Conservation (phyloP, 1,284 basidiomycete species). For the Blastosporella zonata region DNA sequence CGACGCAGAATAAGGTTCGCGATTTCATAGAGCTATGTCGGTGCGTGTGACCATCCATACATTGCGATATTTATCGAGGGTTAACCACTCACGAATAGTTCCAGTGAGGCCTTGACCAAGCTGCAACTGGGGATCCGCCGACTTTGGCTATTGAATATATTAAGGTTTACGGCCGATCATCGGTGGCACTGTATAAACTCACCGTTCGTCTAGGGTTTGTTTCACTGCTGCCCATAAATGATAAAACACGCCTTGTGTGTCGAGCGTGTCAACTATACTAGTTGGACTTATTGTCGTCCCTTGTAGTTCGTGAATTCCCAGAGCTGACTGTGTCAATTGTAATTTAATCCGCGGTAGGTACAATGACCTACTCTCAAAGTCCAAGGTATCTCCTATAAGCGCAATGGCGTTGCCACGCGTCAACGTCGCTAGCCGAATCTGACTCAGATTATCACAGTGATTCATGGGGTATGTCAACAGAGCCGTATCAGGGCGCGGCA, state of each 20-base stretch:
- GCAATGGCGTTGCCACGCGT: constrained; percentile 19
- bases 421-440: constrained; percentile 10
- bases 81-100: constrained; percentile 23
- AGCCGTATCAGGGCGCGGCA: background rate
- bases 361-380: constrained; percentile 36
- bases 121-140: constrained; percentile 13
- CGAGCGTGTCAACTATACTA: constrained; percentile 13
- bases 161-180: constrained; percentile 1
- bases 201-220: constrained; percentile 34
- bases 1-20: constrained; percentile 41
- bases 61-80: background rate
- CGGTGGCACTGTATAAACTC: constrained; percentile 5
- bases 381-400: constrained; percentile 26
- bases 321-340: constrained; percentile 25
- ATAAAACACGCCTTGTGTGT: constrained; percentile 31
- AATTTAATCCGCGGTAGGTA: background rate
- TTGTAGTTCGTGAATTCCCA: constrained; percentile 35
- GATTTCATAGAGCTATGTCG: constrained; percentile 47
- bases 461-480: background rate
- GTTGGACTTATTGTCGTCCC: constrained; percentile 38
- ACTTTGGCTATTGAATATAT: constrained; percentile 7
- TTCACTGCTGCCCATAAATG: constrained; percentile 44
- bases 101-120: constrained; percentile 16
- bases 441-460: background rate
- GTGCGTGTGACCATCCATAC: background rate